Base-by-base conservation (phyloP, 345 rosid species). In the Salix brachista region DNA sequence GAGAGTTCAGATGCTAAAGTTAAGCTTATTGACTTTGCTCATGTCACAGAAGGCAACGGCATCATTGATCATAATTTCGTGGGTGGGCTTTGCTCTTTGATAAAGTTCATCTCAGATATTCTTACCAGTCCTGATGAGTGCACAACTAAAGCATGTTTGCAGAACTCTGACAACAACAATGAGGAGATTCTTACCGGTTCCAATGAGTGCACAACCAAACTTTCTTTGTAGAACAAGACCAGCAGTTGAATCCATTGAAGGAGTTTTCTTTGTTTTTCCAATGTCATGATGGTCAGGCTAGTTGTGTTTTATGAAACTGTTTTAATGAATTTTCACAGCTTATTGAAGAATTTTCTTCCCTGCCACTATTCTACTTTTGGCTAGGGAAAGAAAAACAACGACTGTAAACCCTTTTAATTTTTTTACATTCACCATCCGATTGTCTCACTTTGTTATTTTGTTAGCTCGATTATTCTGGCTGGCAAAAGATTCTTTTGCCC, bases 21-120 rank as follows among this genome's bases (percentile, higher is more conserved):
- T 13, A 93, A 91, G 80, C 98, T 96, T 52, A 83, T 96, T 44
- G 99, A 96, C 88, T 96, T 96, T 78, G 97, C 99, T 72, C 99
- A 96, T 83, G 95, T 91, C 68, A 39, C 79, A 75, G 99, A 94
- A 71, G 97, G 92, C 48, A 79, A 69, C n/a, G 99, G 93, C 26
- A 87, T 91, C 74, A 92, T 96, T 28, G 97, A 96, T 87, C 98
- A 94, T 79, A 96, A 96, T 86, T 94, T 93, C 89, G 78, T 94
- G 80, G 99, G 99, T 42, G 98, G 98, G 48, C 90, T 94, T 28
- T 93, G 97, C 83, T 96, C 98, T 69, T 82, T 94, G 70, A 94
- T 94, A 69, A 92, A 92, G 82, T 85, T 92, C 75, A 77, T 96
- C 73, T 91, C 93, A 19, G 92, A 88, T 80, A 84, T 91, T 73